Percentiles rank a stretch among this genome's conserved stretches.
phyloP scores from a whole-genome alignment of 768 basidiomycete genomes.

The Ramaria rubella region DNA sequence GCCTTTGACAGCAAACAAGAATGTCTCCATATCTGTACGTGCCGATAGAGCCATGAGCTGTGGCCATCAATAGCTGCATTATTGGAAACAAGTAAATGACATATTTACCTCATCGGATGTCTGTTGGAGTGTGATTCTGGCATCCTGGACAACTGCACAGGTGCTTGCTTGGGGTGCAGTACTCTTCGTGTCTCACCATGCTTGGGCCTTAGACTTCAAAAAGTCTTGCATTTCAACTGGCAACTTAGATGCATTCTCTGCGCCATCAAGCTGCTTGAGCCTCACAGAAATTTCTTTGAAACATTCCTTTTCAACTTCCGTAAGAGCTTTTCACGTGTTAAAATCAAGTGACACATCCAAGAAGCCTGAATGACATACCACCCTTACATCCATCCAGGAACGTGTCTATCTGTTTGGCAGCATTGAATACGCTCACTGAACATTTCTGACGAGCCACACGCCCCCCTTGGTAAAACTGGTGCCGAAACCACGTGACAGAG shows the following conservation, averaged over 20 bases:
- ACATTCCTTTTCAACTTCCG: not conserved
- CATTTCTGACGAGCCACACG: not conserved
- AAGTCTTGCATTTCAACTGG: not conserved
- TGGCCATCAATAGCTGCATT: not conserved
- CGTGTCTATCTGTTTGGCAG: not conserved
- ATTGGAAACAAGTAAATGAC: not conserved
- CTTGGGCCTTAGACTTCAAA: not conserved
- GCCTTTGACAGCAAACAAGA: not conserved
- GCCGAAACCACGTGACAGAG: not conserved
- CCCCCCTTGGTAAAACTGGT: not conserved
- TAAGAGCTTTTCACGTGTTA: not conserved
- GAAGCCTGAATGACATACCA: not conserved
- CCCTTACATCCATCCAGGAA: not conserved
- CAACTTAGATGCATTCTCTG: not conserved
- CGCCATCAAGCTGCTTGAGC: not conserved
- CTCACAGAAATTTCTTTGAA: not conserved
- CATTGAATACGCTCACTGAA: not conserved
- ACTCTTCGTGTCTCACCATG: not conserved
- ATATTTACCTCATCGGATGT: not conserved
- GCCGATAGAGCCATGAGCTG: not conserved
- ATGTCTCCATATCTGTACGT: not conserved
- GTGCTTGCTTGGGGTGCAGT: not conserved
- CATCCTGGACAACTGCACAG: not conserved
- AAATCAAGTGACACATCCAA: not conserved
- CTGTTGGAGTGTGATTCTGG: not conserved